These are phyloP conservation scores for Carex myosuroides DNA, from an alignment of 176 grass and related monocot species.

Conservation along the genomic window DNA sequence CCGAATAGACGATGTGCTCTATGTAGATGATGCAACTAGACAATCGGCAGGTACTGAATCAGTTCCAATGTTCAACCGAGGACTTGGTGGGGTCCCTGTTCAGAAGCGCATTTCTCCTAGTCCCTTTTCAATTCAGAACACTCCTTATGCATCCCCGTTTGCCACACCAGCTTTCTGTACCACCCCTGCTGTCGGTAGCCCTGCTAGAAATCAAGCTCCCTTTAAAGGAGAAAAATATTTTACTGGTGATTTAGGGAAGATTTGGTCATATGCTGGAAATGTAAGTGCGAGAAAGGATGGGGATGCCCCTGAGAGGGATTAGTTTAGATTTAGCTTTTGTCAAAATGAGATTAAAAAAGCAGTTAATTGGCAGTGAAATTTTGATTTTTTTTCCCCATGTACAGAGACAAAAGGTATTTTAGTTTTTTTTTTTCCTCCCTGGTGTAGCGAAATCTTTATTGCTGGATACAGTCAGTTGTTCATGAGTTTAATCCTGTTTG, in stretches of 20 bases:
- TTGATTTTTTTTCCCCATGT: neutral
- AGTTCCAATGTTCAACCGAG: constrained; percentile 66
- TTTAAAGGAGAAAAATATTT: constrained; percentile 46
- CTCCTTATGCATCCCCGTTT: constrained; percentile 75
- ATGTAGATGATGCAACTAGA: constrained; percentile 70
- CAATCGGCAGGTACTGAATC: constrained; percentile 50
- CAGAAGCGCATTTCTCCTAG: constrained; percentile 81
- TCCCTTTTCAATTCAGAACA: constrained; percentile 84
- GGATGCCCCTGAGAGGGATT: constrained; percentile 76
- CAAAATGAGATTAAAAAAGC: neutral
- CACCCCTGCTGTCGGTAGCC: constrained; percentile 62
- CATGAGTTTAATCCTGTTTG: constrained; percentile 10
- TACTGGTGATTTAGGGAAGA: constrained; percentile 59
- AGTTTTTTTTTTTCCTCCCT: neutral
- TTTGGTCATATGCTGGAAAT: constrained; percentile 76
- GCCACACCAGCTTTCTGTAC: constrained; percentile 77
- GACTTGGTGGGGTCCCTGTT: constrained; percentile 46
- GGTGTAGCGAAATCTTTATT: neutral
- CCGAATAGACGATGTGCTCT: constrained; percentile 90
- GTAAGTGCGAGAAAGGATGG: constrained; percentile 70
- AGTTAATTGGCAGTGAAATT: neutral
- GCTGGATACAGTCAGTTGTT: constrained; percentile 5
- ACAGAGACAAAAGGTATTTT: constrained; percentile 6
- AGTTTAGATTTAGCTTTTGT: constrained; percentile 15
- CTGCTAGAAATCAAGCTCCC: constrained; percentile 43